Percentiles rank a stretch among this genome's conserved stretches.
Evolutionary conservation across 1,284 basidiomycete genomes (phyloP).

Genomic region (Cerrena zonata): DNA sequence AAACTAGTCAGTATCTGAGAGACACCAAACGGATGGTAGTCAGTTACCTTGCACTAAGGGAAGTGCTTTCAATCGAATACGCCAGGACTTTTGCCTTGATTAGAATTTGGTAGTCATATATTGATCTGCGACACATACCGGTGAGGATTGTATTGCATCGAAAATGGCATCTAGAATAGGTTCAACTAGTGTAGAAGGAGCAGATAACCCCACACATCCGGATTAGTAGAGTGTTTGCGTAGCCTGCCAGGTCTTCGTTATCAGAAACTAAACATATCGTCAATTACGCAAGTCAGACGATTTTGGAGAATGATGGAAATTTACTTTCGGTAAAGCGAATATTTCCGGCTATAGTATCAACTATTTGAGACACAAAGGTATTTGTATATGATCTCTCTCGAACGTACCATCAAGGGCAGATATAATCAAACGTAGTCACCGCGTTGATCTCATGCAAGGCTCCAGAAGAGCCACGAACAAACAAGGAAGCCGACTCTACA

Average conservation of each 20-base stretch:
- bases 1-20: no score
- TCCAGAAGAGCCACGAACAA: conserved; percentile 72
- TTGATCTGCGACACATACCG: conserved; percentile 51
- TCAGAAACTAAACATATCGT: conserved; percentile 50
- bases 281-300: conserved; percentile 1
- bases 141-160: conserved; percentile 58
- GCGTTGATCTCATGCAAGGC: conserved; percentile 72
- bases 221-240: conserved; percentile 56
- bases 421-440: conserved; percentile 70
- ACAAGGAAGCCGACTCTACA: conserved; percentile 56
- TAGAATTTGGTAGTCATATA: no score
- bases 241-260: conserved; percentile 59
- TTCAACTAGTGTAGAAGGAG: conserved; percentile 52
- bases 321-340: conserved; percentile 65
- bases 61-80: conserved; percentile 63
- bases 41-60: conserved; percentile 67
- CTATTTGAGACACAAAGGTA: neutral
- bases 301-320: conserved; percentile 9
- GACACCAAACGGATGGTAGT: neutral
- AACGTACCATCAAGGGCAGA: conserved; percentile 68
- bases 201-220: conserved; percentile 71
- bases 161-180: conserved; percentile 61
- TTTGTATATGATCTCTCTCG: conserved; percentile 3
- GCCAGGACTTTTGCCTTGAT: conserved; percentile 74
- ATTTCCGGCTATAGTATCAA: conserved; percentile 50